phyloP scores from a whole-genome alignment of 768 basidiomycete species.

The Phanerochaete sordida region DNA sequence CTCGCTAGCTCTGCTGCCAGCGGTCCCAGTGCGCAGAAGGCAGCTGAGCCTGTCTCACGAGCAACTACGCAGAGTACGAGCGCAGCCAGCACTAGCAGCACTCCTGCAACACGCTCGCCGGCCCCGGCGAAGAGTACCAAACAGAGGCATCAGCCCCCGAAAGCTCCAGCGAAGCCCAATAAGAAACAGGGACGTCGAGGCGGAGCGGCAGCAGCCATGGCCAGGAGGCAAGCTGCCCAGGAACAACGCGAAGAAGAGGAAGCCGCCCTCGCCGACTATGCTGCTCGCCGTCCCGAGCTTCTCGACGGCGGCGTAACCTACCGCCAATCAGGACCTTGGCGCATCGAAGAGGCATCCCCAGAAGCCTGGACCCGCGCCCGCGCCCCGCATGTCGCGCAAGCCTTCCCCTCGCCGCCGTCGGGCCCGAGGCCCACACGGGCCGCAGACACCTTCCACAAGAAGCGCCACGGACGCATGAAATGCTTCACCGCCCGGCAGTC shows the following conservation, averaged over 20 bases:
- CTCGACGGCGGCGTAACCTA: not conserved
- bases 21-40: too few species aligned
- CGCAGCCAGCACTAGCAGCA: too few species aligned
- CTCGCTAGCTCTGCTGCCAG: too few species aligned
- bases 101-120: too few species aligned
- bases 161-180: too few species aligned
- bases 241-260: not conserved
- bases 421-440: not conserved
- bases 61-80: too few species aligned
- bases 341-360: not conserved
- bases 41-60: too few species aligned
- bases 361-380: not conserved
- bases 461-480: not conserved
- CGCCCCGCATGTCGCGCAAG: not conserved
- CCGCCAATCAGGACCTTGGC: not conserved
- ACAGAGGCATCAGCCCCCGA: too few species aligned
- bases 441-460: not conserved
- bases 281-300: not conserved
- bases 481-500: not conserved
- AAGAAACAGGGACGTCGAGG: too few species aligned
- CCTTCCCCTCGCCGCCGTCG: not conserved
- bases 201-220: too few species aligned
- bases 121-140: too few species aligned
- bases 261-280: not conserved
- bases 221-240: too few species aligned